Evolutionary conservation across 345 rosid species (phyloP).

Genomic region (Schrenkiella parvula): DNA sequence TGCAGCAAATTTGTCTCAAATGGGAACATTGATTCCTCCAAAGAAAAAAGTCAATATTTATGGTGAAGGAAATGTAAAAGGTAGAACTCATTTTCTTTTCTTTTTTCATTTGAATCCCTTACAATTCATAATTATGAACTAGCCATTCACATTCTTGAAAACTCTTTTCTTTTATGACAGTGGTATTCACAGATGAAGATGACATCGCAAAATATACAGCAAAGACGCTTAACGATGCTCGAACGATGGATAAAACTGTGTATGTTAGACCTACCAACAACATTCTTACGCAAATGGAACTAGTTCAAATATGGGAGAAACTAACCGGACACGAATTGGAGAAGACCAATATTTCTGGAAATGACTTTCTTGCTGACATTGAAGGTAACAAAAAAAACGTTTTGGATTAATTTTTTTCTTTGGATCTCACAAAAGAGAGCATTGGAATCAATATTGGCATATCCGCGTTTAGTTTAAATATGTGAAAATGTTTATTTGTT

Average conservation of each 20-base stretch:
- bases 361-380: conserved; percentile 55
- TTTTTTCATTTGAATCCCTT: too few species aligned
- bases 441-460: neutral
- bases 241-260: conserved; percentile 59
- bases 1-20: conserved; percentile 63
- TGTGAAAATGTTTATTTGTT: neutral
- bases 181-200: conserved; percentile 51
- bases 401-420: too few species aligned
- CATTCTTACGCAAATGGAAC: conserved; percentile 52
- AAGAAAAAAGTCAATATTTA: conserved; percentile 41
- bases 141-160: too few species aligned
- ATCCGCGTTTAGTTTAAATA: neutral
- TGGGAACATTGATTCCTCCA: conserved; percentile 57
- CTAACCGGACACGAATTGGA: conserved; percentile 42
- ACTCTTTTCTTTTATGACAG: too few species aligned
- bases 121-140: neutral
- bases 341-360: conserved; percentile 39
- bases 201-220: conserved; percentile 61
- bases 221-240: conserved; percentile 62
- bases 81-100: conserved; percentile 26
- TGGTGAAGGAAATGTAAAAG: conserved; percentile 72
- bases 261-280: conserved; percentile 58
- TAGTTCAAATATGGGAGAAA: conserved; percentile 66
- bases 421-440: too few species aligned
- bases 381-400: conserved; percentile 22